Evolutionary conservation across 2,329 filamentous ascomycete species (phyloP).

Genomic region (Pseudofabraea citricarpa): DNA sequence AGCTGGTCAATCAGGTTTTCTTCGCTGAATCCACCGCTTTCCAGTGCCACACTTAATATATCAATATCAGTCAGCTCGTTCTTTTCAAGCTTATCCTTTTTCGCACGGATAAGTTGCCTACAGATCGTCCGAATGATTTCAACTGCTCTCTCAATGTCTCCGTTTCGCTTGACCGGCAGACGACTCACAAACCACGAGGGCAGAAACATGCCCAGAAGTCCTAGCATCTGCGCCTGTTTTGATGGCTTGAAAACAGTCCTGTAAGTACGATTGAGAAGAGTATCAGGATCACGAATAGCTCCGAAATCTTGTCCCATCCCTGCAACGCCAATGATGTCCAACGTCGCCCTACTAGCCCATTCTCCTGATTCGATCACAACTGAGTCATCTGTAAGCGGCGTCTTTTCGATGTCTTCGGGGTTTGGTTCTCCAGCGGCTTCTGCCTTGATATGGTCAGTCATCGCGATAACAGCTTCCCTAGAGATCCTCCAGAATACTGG

Average conservation of each 20-base stretch:
- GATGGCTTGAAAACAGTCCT: slow-evolving; percentile 48
- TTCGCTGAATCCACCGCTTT: slow-evolving; percentile 70
- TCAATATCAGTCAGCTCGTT: slow-evolving; percentile 55
- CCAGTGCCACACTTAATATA: slow-evolving; percentile 76
- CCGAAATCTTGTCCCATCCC: slow-evolving; percentile 69
- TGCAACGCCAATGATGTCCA: slow-evolving; percentile 72
- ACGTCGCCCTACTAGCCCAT: slow-evolving; percentile 64
- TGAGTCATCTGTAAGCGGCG: slow-evolving; percentile 17
- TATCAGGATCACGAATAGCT: slow-evolving; percentile 56
- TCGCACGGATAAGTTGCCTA: slow-evolving; percentile 63
- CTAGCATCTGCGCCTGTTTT: slow-evolving; percentile 47
- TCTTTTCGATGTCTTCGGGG: slow-evolving; percentile 23
- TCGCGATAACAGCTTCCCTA: slow-evolving; percentile 58
- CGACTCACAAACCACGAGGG: slow-evolving; percentile 54
- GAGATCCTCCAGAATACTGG: slow-evolving; percentile 80
- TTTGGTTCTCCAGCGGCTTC: slow-evolving; percentile 31
- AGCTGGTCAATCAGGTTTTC: slow-evolving; percentile 82
- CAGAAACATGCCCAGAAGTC: slow-evolving; percentile 56
- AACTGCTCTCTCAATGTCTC: slow-evolving; percentile 52
- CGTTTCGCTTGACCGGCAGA: slow-evolving; percentile 68
- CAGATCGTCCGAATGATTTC: slow-evolving; percentile 61
- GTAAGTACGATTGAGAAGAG: slow-evolving; percentile 55
- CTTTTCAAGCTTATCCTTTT: slow-evolving; percentile 52
- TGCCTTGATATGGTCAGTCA: slow-evolving; percentile 46
- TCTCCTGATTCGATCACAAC: slow-evolving; percentile 50